Percentiles rank a stretch among this genome's conserved stretches.
Evolutionary conservation across 1,139 yeast genomes (phyloP).

Genomic region (Pichia terricola): DNA sequence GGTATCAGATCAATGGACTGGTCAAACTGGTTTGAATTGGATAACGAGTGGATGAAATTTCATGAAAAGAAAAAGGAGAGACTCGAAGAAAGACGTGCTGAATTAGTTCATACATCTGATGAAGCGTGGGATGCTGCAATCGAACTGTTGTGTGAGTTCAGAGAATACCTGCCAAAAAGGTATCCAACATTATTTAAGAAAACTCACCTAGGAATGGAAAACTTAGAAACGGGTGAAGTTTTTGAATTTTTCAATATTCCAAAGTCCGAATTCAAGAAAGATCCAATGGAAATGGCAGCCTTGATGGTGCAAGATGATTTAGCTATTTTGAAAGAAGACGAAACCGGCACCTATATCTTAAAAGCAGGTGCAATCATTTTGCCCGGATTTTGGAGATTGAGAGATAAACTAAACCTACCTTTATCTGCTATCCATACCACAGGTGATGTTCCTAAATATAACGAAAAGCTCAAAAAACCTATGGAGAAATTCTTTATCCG

Average conservation of each 20-base stretch:
- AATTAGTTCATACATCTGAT: constrained; percentile 42
- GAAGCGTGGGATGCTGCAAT: constrained; percentile 47
- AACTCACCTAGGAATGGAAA: constrained; percentile 40
- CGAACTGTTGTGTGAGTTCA: constrained; percentile 46
- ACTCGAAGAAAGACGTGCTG: constrained; percentile 35
- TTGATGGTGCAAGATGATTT: constrained; percentile 57
- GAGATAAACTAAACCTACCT: constrained; percentile 46
- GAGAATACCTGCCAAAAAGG: constrained; percentile 43
- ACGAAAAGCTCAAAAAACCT: constrained; percentile 45
- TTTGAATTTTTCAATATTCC: constrained; percentile 29
- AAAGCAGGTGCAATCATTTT: constrained; percentile 53
- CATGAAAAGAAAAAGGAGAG: constrained; percentile 45
- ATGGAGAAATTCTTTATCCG: constrained; percentile 58
- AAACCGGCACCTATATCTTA: constrained; percentile 44
- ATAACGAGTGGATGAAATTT: constrained; percentile 50
- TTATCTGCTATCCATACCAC: constrained; percentile 48
- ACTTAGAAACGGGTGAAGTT: constrained; percentile 43
- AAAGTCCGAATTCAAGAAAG: constrained; percentile 29
- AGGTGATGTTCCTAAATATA: constrained; percentile 59
- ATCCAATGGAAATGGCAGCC: constrained; percentile 52
- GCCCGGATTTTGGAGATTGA: constrained; percentile 58
- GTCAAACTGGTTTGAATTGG: constrained; percentile 56
- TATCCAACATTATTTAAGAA: constrained; percentile 46
- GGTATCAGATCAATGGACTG: constrained; percentile 55
- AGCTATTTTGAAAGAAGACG: constrained; percentile 54